Evolutionary conservation across 176 grass and related monocot species (phyloP), one percentile per base, ranked within the genome.

Genomic region (Melocanna baccifera): DNA sequence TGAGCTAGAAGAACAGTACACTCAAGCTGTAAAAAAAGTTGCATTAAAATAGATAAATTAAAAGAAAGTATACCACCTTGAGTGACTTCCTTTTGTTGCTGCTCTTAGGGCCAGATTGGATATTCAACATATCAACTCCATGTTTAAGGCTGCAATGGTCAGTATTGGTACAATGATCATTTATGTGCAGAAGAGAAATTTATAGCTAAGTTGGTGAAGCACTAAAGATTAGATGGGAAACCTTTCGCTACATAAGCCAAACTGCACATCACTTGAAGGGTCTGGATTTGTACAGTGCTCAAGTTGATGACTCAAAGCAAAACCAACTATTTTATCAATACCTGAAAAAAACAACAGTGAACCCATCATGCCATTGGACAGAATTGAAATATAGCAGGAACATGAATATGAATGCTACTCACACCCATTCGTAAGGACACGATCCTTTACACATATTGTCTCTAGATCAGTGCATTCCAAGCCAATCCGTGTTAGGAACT

Each of bases 261-360:
- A 86, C 10, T 73, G 89, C 58, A 70, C 79, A 67, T 85, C 86
- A 76, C 70, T 74, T 18, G 40, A 77, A 37, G 77, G 77, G 34
- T 87, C 86, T 63, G 83, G 84, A 76, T 65, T 71, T 66, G 62
- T 82, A 73, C 71, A 76, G 62, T 89, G 88, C 87, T 88, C 92
- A 74, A 94, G 93, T 73, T 96, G 77, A 92, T 96, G 88, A 48
- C 93, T 87, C 63, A 96, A 88, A 88, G 91, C 93, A 82, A 92
- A 99, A 82, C 96, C 96, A 83, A 94, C 79, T 76, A 99, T 92
- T 86, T 92, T 99, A 92, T 99, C 93, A 69, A 99, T 91, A 67
- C 89, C 93, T 99, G 75, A 74, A 87, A 70, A 79, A 67, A 81
- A 78, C 30, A 64, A 77, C 14, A 62, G 53, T 50, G 3, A 23